Base-by-base conservation (phyloP, 257 asterid genomes). In the Plantago major region DNA sequence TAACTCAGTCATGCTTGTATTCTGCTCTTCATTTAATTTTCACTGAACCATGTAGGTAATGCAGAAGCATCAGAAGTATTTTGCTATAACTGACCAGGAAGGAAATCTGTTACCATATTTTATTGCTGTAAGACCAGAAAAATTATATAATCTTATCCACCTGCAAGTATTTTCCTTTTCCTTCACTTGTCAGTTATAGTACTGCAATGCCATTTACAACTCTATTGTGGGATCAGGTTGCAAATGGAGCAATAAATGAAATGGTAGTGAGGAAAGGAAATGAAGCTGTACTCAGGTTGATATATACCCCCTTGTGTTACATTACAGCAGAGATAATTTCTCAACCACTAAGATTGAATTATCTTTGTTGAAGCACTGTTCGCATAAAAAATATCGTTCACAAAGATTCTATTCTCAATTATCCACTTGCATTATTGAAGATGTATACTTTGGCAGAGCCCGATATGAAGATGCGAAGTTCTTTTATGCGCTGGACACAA, bases 401-500 rank as follows among this genome's bases (percentile, higher is more conserved):
- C 40, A 33, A 33, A 33, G 8, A 33, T 33, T 33, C 40, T 33
- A 33, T 7, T 33, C 40, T 42, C 59, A 38, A 46, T 47, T 37
- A 30, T 62, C 15, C 63, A 42, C 59, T 56, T 38, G 52, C 64
- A 59, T 62, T 63, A 46, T 51, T 56, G 52, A 46, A 55, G 55
- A 74, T 38, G 59, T 40, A 44, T 65, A 49, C 78, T 47, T 42
- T 63, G 50, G 17, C 89, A 92, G 97, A 75, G 99, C 99, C 73
- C 88, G 99, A 44, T 92, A 84, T 74, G 99, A 92, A 78, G 99
- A 92, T 81, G 99, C 99, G 19, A 92, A 89, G 74, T 92, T 89
- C 76, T 92, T 92, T 84, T 92, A 89, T 73, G 93, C 78, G 83
- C 71, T 80, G 93, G 99, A 92, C 76, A 89, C 95, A 43, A 81